These are phyloP conservation scores for Xylaria venustula DNA, from an alignment of 495 filamentous ascomycete species.

Conservation along the genomic window DNA sequence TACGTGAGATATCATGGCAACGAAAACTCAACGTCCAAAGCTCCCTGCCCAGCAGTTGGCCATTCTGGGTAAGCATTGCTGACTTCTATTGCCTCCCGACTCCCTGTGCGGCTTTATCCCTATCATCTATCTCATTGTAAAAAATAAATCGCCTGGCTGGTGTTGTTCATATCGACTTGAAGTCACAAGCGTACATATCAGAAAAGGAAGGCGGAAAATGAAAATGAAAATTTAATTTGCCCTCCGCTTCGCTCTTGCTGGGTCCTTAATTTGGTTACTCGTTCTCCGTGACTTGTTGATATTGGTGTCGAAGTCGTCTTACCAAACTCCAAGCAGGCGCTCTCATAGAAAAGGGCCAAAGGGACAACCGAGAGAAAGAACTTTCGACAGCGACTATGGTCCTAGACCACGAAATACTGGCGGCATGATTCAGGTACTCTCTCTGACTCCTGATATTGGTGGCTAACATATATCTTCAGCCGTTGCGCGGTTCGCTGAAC, in stretches of 20 bases:
- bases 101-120: background rate
- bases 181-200: background rate
- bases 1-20: constrained; percentile 29
- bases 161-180: background rate
- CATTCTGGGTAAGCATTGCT: constrained; percentile 60
- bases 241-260: background rate
- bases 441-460: background rate
- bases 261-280: background rate
- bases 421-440: constrained; percentile 3
- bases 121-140: too few relatives aligned
- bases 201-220: background rate
- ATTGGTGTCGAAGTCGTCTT: constrained; percentile 16
- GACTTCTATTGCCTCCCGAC: background rate
- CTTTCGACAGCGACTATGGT: background rate
- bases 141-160: too few relatives aligned
- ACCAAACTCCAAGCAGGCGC: constrained; percentile 9
- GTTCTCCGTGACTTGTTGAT: constrained; percentile 24
- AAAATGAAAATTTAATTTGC: background rate
- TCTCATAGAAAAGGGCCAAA: constrained; percentile 4
- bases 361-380: background rate
- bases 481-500: constrained; percentile 82
- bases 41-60: constrained; percentile 50
- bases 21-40: constrained; percentile 28
- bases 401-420: background rate
- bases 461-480: constrained; percentile 45